Percentiles rank a stretch among this genome's conserved stretches.
These are phyloP conservation scores for Yarrowia deformans DNA, from an alignment of 805 yeast species.

Conservation along the genomic window DNA sequence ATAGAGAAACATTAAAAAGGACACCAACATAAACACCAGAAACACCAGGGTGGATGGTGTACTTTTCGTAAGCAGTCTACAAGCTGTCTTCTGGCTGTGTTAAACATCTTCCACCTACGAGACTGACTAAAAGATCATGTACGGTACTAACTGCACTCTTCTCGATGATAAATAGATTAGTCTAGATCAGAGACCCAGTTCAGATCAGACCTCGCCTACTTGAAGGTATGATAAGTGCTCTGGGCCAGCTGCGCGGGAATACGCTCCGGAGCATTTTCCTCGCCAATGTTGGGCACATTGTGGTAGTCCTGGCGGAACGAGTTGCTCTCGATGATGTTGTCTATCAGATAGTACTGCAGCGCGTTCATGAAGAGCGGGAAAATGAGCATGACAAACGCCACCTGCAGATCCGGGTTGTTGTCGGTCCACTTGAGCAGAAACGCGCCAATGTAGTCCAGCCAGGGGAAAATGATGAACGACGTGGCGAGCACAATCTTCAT, in stretches of 20 bases:
- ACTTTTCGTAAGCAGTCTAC: too few species aligned
- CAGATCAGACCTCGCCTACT: not conserved
- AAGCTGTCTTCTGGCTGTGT: too few species aligned
- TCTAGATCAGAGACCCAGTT: not conserved
- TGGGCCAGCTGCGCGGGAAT: not conserved
- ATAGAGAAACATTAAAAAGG: too few species aligned
- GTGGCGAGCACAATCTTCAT: conserved; percentile 71
- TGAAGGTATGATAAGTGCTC: conserved; percentile 27
- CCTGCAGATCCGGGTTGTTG: conserved; percentile 79
- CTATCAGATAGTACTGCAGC: conserved; percentile 63
- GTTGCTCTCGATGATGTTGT: conserved; percentile 62
- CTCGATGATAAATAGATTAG: not conserved
- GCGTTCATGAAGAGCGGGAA: conserved; percentile 56
- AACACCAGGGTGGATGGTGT: too few species aligned
- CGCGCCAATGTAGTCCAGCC: conserved; percentile 73
- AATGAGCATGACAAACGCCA: conserved; percentile 80
- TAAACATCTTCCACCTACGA: too few species aligned
- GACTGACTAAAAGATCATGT: too few species aligned
- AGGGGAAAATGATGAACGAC: conserved; percentile 66
- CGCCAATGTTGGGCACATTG: conserved; percentile 11
- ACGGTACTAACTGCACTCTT: too few species aligned
- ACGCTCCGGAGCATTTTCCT: not conserved
- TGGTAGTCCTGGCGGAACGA: conserved; percentile 46
- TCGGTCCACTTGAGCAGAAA: conserved; percentile 85
- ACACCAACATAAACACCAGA: too few species aligned